Percentiles rank a stretch among this genome's conserved stretches.
These are phyloP conservation scores for Kodamaea fungicola DNA, from an alignment of 1,139 yeast genomes.

Conservation along the genomic window DNA sequence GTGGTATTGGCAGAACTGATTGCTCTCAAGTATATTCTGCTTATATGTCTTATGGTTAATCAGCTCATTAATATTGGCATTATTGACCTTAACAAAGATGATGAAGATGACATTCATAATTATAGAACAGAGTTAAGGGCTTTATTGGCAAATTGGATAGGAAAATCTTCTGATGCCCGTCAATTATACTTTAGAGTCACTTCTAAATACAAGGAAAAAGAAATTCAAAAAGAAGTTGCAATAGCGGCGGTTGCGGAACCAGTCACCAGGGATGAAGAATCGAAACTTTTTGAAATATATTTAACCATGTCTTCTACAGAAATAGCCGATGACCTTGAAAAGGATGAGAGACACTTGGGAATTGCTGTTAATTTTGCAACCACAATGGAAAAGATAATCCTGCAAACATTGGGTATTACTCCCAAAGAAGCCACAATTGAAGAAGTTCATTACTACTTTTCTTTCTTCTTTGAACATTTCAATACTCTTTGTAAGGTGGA, in stretches of 20 bases:
- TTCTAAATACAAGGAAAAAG: conserved; percentile 19
- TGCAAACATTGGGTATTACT: conserved; percentile 7
- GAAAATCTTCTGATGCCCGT: conserved; percentile 43
- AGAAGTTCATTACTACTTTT: conserved; percentile 17
- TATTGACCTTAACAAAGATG: conserved; percentile 32
- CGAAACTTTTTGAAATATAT: conserved; percentile 12
- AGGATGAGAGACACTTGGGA: conserved; percentile 9
- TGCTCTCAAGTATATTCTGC: conserved; percentile 47
- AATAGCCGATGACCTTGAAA: conserved; percentile 17
- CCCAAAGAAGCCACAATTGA: conserved; percentile 1
- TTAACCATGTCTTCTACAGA: conserved; percentile 7
- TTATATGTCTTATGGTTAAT: conserved; percentile 60
- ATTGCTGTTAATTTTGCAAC: conserved; percentile 8
- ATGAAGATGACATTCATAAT: conserved; percentile 33
- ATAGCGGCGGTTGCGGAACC: not conserved
- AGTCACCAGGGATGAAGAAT: conserved; percentile 4
- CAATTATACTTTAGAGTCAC: conserved; percentile 31
- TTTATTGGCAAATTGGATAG: conserved; percentile 60
- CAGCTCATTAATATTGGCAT: conserved; percentile 44
- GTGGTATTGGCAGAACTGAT: conserved; percentile 37
- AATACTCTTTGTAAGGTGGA: conserved; percentile 32
- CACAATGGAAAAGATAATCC: conserved; percentile 14
- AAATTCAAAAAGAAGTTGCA: conserved; percentile 4
- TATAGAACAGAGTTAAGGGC: conserved; percentile 56
- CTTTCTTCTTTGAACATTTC: conserved; percentile 25